These are phyloP conservation scores for Tylopilus intermedius DNA, from an alignment of 768 basidiomycete species.

Conservation along the genomic window DNA sequence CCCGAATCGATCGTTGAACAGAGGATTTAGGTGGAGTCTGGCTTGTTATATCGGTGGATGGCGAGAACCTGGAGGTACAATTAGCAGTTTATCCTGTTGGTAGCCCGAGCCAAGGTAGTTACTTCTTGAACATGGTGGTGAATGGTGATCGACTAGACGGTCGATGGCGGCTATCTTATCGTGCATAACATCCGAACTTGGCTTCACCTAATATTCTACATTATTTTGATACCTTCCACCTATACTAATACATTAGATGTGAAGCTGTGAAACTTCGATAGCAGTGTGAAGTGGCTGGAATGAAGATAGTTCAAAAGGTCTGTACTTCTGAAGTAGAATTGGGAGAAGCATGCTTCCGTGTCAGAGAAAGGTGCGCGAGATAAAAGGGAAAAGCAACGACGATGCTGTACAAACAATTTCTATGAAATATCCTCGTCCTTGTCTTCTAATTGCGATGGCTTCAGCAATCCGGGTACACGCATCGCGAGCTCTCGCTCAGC, in stretches of 20 bases:
- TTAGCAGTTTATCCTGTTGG: constrained; percentile 6
- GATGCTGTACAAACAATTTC: constrained; percentile 26
- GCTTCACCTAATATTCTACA: constrained; percentile 24
- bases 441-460: constrained; percentile 91
- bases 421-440: constrained; percentile 75
- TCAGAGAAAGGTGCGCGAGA: constrained; percentile 21
- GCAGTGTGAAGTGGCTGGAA: constrained; percentile 23
- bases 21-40: constrained; percentile 93
- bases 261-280: constrained; percentile 31
- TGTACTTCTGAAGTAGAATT: constrained; percentile 12
- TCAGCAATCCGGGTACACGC: constrained; percentile 96
- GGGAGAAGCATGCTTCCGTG: constrained; percentile 21
- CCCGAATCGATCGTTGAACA: constrained; percentile 83
- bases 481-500: constrained; percentile 86
- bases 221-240: constrained; percentile 27
- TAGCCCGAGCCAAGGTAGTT: constrained; percentile 9
- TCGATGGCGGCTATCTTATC: constrained; percentile 11
- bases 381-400: constrained; percentile 22
- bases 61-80: constrained; percentile 49
- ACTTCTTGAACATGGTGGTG: constrained; percentile 76
- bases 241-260: constrained; percentile 37
- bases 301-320: constrained; percentile 24
- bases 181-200: not conserved
- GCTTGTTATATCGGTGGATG: constrained; percentile 77
- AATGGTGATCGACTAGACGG: constrained; percentile 20